Base-by-base conservation (phyloP, 495 filamentous ascomycete species). In the Aspergillus incahuasiensis region DNA sequence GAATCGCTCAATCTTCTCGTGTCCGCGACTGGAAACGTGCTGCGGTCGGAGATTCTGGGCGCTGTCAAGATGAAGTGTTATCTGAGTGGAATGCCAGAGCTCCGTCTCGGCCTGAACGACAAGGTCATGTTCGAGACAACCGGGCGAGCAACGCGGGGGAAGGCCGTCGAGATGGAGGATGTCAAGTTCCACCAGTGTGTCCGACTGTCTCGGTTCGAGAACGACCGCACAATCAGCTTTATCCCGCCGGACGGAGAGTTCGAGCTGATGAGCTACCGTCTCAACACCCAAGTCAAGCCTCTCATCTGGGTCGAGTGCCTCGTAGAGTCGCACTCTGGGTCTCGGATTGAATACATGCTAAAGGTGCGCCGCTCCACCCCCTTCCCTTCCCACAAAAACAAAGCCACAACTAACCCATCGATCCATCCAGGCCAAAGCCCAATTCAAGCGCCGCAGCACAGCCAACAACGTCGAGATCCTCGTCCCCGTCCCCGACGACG, bases 1-100 rank as follows among this genome's bases (percentile, higher is more conserved):
- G 95, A 99, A 74, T 95, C 89, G 18, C 83, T 99, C 56, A 99
- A 99, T 74, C 85, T 99, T 28, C 83, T 99, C 6, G 95, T 99
- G 11, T 92, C 89, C 44, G 83, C 92, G 44, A 95, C 89, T 61
- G 95, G 95, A 67, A 97, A 95, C 68, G 95, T 99, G 16, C 78
- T 99, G 52, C 87, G 95, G 25, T 97, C 92, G 6, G 95, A 99
- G 76, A 99, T 99, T 59, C 77, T 99, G 13, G 95, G 95, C 39
- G 92, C 94, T 18, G 84, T 99, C 67, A 99, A 99, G 73, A 94
- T 99, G 95, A 99, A 99, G 74, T 99, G 95, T 74, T 99, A 97
- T 69, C 82, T 99, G 28, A 95, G 90, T 49, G 95, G 95, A 28
- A 99, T 99, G 95, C 95, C 95, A 6, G 95, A 99, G 69, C 74